Evolutionary conservation across 805 yeast species (phyloP).

Genomic region (Blastobotrys chiropterorum): DNA sequence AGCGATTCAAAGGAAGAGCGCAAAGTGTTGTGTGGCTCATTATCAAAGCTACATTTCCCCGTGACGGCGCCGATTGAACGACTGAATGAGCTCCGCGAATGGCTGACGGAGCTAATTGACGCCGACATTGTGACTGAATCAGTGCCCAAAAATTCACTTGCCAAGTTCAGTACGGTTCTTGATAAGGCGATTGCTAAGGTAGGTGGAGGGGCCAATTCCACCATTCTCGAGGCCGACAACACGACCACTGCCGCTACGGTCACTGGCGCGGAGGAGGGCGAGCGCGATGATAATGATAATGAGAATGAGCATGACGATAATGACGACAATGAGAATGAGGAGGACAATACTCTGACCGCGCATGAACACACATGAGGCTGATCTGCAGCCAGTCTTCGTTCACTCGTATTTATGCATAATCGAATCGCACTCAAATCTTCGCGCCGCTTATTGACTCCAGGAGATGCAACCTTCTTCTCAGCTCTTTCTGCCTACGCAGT

Average conservation of each 20-base stretch:
- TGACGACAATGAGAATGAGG: not conserved
- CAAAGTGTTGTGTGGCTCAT: slow-evolving; percentile 45
- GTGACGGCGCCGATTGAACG: slow-evolving; percentile 24
- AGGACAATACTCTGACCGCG: not conserved
- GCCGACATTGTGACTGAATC: slow-evolving; percentile 29
- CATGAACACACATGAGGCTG: not conserved
- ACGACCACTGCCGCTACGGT: not conserved
- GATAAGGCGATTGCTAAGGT: slow-evolving; percentile 16
- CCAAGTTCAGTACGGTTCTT: slow-evolving; percentile 26
- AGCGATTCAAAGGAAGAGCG: slow-evolving; percentile 46
- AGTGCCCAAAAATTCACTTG: slow-evolving; percentile 31
- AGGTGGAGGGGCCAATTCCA: not conserved
- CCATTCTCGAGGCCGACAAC: not conserved
- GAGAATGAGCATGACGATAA: slow-evolving; percentile 6
- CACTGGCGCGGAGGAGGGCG: slow-evolving; percentile 14
- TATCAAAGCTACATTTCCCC: slow-evolving; percentile 45
- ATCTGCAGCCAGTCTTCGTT: too few species aligned
- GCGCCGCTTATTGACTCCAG: too few species aligned
- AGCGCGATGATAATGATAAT: slow-evolving; percentile 13
- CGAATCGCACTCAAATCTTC: too few species aligned
- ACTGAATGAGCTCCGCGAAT: slow-evolving; percentile 26
- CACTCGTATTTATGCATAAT: too few species aligned
- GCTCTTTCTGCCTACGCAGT: too few species aligned
- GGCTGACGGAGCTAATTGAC: slow-evolving; percentile 29
- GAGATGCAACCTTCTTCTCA: too few species aligned